Evolutionary conservation across 2,329 filamentous ascomycete genomes (phyloP).

Genomic region (Monilinia vaccinii-corymbosi): DNA sequence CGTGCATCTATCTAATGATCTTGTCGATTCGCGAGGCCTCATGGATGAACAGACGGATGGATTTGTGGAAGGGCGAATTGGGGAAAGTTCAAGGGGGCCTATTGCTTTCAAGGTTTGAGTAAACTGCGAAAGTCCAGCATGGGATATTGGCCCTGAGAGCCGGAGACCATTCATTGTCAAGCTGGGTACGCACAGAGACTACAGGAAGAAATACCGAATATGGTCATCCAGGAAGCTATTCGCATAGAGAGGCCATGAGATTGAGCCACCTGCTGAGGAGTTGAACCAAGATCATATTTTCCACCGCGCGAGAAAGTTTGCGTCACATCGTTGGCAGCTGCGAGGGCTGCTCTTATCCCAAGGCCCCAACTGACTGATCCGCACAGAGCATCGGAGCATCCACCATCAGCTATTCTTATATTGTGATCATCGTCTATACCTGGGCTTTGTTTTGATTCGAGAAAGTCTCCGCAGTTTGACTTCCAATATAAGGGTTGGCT

Average conservation of each 20-base stretch:
- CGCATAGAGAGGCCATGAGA: not conserved
- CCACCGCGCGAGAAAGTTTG: not conserved
- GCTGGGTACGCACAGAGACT: not conserved
- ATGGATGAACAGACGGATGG: conserved; percentile 32
- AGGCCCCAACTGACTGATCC: too few species aligned
- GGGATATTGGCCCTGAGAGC: not conserved
- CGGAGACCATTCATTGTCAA: not conserved
- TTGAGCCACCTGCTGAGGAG: not conserved
- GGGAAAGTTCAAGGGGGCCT: conserved; percentile 28
- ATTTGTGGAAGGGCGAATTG: conserved; percentile 30
- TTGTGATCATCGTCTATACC: not conserved
- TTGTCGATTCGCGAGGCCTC: too few species aligned
- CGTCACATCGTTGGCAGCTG: not conserved
- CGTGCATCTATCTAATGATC: too few species aligned
- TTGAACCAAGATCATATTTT: not conserved
- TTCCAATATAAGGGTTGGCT: not conserved
- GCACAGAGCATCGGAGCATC: not conserved
- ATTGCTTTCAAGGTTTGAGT: not conserved
- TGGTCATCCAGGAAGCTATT: not conserved
- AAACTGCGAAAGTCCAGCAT: not conserved
- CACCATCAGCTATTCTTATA: not conserved
- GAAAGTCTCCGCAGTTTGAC: not conserved
- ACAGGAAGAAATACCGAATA: not conserved
- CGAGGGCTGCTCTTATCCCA: not conserved
- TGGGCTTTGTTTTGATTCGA: not conserved